Conservation (phyloP, 1,284 basidiomycete species). For the Moesziomyces aphidis region DNA sequence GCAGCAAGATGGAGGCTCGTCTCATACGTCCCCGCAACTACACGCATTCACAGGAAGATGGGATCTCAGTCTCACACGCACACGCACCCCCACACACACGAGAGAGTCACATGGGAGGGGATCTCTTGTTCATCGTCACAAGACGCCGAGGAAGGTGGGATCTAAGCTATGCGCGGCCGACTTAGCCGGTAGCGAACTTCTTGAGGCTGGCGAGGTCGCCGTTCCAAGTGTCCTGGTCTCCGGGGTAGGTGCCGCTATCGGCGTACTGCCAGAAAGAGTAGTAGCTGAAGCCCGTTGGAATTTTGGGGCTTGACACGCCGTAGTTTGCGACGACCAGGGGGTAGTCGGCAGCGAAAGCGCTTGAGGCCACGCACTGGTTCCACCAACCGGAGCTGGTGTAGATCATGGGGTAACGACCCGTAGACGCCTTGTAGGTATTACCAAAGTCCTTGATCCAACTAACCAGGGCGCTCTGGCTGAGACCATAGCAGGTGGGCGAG, state of each 20-base stretch:
- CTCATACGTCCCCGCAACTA: no score
- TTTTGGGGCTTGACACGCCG: conserved; percentile 54
- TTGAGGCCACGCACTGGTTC: conserved; percentile 75
- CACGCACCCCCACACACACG: no score
- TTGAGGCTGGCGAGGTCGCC: conserved; percentile 54
- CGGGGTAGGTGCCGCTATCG: conserved; percentile 72
- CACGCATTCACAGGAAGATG: no score
- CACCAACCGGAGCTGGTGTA: conserved; percentile 78
- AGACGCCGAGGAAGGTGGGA: no score
- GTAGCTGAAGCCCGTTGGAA: conserved; percentile 62
- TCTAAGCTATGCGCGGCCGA: no score
- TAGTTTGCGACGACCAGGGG: conserved; percentile 76
- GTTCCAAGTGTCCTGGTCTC: conserved; percentile 72
- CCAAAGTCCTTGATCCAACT: conserved; percentile 72
- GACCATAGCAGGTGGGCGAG: conserved; percentile 72
- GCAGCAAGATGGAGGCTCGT: no score
- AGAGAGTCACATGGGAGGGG: no score
- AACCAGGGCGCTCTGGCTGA: conserved; percentile 74
- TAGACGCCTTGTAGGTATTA: conserved; percentile 73
- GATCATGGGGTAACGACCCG: conserved; percentile 72
- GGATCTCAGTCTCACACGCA: no score
- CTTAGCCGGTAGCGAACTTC: conserved; percentile 39
- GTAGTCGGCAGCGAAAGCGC: conserved; percentile 70
- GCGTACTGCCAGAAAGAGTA: conserved; percentile 77
- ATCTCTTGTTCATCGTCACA: no score